Base-by-base conservation (phyloP, 768 basidiomycete genomes). In the Amanita polypyramis region DNA sequence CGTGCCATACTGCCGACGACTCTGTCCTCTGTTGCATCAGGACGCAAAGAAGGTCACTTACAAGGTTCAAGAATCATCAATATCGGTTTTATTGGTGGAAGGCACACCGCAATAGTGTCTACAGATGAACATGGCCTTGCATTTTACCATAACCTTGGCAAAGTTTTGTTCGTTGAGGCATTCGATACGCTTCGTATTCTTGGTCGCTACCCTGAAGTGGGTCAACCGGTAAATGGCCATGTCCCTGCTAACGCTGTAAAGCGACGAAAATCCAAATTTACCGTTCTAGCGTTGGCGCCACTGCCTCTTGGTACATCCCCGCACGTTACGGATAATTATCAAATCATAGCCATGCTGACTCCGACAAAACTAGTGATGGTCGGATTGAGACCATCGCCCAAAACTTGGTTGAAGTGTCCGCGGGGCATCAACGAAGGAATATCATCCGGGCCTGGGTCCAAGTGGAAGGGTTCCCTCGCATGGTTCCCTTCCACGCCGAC, bases 71-170 rank as follows among this genome's bases (percentile, higher is more conserved):
- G 77, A 12, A 93, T 99, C 41, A 69, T 86, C 50, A 84, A 72
- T 58, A 66, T 99, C 36, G 82, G 79, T 23, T 99, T 99, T 58
- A 77, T 98, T 6, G 92, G 89, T 10, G 84, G 82, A 15, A 75
- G 95, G 34, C 95, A 96, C 56, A 98, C 96, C 2, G 93, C 91
- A 4, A 75, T 98, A 43, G 79, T 97, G 34, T 84, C 85, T 3
- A 87, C 90, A 2, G 96, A 98, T 60, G 88, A 95, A 50, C 67
- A 75, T 54, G 96, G 96, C 0, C 73, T 97, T 7, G 89, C 92
- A 0, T 99, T 99, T 65, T 96, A 90, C 60, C 94, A 97, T 64
- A 88, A 85, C 47, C 69, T 99, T 3, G 92, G 96, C 21, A 94
- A 90, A 62, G 83, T 98, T 9, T 72, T 98, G 11, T 96, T 96